These are phyloP conservation scores for Cryptococcus hybrid DNA, from an alignment of 1,284 basidiomycete species.

Conservation along the genomic window DNA sequence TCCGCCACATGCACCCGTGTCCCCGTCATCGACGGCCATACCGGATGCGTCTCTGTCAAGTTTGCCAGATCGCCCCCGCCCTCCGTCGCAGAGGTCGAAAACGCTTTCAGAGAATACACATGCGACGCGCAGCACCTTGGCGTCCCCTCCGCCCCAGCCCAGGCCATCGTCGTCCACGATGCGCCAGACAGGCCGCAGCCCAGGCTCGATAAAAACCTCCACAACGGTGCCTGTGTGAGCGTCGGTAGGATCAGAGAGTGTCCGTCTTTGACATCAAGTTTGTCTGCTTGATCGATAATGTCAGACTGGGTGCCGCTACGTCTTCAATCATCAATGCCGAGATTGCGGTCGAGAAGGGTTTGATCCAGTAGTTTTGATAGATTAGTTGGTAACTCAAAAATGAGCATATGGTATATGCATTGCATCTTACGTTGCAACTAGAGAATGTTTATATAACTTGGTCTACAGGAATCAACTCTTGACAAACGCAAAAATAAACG, in stretches of 20 bases:
- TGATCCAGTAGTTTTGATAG: conserved; percentile 43
- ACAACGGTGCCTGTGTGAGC: conserved; percentile 87
- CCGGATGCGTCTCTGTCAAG: conserved; percentile 80
- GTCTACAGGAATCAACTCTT: neutral
- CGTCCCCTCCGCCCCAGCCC: conserved; percentile 81
- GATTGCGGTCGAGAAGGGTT: conserved; percentile 80
- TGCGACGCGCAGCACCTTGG: conserved; percentile 75
- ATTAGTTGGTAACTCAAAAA: neutral
- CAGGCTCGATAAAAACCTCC: conserved; percentile 83
- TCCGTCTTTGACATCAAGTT: conserved; percentile 93
- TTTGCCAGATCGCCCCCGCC: conserved; percentile 74
- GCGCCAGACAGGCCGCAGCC: conserved; percentile 93
- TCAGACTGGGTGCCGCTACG: conserved; percentile 94
- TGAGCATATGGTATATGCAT: neutral
- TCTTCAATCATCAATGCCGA: conserved; percentile 98
- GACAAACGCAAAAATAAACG: neutral
- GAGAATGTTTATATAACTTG: neutral
- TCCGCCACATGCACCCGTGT: conserved; percentile 92
- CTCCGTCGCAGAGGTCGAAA: conserved; percentile 79
- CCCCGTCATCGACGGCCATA: conserved; percentile 89
- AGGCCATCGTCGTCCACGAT: conserved; percentile 90
- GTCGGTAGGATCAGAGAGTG: conserved; percentile 92
- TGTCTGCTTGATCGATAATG: conserved; percentile 91
- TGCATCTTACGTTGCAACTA: neutral
- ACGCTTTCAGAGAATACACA: conserved; percentile 72